phyloP scores from a whole-genome alignment of 2,329 filamentous ascomycete species.

The Aspergillus hortae region DNA sequence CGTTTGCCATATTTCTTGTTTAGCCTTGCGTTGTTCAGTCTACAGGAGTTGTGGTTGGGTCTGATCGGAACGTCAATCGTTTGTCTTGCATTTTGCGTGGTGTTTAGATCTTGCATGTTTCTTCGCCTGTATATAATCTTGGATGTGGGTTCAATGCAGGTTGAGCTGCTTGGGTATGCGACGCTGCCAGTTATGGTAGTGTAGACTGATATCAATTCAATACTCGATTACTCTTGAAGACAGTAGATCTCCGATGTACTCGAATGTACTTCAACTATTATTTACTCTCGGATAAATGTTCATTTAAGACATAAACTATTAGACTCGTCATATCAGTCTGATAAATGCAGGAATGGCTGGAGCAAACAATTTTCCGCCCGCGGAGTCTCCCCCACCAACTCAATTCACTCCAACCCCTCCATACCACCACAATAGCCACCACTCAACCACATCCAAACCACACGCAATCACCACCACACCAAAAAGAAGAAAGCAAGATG shows the following conservation, averaged over 20 bases:
- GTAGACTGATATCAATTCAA: neutral
- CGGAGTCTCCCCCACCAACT: neutral
- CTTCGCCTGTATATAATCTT: slow-evolving; percentile 3
- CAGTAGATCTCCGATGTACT: too few relatives aligned
- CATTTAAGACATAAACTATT: too few relatives aligned
- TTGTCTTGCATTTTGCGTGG: neutral
- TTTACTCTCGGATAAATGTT: too few relatives aligned
- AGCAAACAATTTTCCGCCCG: too few relatives aligned
- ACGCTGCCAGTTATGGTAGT: too few relatives aligned
- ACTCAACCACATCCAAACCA: neutral
- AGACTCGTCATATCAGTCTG: too few relatives aligned
- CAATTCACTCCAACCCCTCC: neutral
- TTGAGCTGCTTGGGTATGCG: neutral
- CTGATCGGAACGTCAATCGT: neutral
- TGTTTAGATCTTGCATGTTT: neutral
- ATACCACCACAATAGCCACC: neutral
- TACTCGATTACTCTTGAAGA: too few relatives aligned
- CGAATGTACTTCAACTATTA: too few relatives aligned
- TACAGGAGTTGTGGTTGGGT: slow-evolving; percentile 2
- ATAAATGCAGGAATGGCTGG: too few relatives aligned
- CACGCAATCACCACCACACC: neutral
- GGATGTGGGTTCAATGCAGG: neutral
- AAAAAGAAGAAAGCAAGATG: neutral
- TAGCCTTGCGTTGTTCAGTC: slow-evolving; percentile 1
- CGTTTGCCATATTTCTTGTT: slow-evolving; percentile 9